These are phyloP conservation scores for Knoxdaviesia proteae DNA, from an alignment of 2,329 filamentous ascomycete species.

Conservation along the genomic window DNA sequence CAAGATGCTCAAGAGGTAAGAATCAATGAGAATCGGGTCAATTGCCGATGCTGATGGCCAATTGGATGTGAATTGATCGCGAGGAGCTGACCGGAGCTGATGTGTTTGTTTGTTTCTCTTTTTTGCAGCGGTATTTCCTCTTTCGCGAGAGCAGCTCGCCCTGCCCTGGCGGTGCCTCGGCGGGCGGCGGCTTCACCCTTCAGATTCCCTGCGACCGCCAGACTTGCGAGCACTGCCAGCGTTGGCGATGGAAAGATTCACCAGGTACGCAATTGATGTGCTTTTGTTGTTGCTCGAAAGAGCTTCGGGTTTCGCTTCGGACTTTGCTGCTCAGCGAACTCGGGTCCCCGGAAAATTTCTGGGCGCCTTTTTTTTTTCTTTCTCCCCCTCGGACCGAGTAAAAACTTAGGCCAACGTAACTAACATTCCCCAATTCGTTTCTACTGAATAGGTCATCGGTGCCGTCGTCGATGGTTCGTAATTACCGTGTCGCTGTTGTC, in stretches of 20 bases:
- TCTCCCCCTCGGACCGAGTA: background rate
- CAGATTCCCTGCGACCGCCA: conserved; percentile 32
- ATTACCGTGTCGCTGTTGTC: conserved; percentile 5
- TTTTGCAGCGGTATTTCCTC: conserved; percentile 42
- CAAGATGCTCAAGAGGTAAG: conserved; percentile 73
- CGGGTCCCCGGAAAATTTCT: background rate
- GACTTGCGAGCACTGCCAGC: conserved; percentile 36
- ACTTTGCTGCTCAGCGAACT: no score
- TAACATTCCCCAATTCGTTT: no score
- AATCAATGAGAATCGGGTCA: conserved; percentile 14
- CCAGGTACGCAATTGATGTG: conserved; percentile 27
- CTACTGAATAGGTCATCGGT: conserved; percentile 58
- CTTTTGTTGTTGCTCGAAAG: no score
- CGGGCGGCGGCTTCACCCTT: conserved; percentile 35
- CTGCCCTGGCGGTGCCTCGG: conserved; percentile 33
- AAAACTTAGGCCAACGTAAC: background rate
- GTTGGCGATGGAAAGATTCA: conserved; percentile 47
- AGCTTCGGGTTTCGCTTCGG: no score
- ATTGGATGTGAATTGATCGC: conserved; percentile 9
- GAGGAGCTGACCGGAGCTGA: conserved; percentile 2
- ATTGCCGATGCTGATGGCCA: no score
- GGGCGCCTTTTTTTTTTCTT: background rate
- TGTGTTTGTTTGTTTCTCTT: conserved; percentile 10
- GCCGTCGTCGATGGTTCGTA: conserved; percentile 92
- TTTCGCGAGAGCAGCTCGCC: conserved; percentile 40